Evolutionary conservation across 352 stramenopile species (phyloP), one percentile per base, ranked within the genome.

Genomic region (Blastocystis sp.): DNA sequence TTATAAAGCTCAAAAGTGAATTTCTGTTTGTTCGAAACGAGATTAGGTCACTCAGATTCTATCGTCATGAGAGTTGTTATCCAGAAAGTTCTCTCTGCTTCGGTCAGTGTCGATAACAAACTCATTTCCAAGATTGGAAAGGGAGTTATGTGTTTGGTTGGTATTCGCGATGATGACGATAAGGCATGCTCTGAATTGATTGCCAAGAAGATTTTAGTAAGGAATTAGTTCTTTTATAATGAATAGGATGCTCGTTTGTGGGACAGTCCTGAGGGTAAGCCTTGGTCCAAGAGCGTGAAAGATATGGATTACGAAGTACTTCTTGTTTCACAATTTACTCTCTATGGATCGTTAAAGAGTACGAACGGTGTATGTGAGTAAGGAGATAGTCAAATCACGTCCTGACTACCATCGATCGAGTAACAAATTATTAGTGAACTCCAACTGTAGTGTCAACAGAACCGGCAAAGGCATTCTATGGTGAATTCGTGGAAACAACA

Each of bases 251-350:
- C 51, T 75, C 75, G 75, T 77, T 46, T 86, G 24, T 86, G 75
- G 75, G 75, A 86, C 59, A 58, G 43, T 86, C 43, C 71, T 35
- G 66, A 86, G 21, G 75, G 75, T 73, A 86, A 86, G 51, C 57
- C 75, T 9, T 86, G 75, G 75, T 75, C 57, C 19, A 86, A 86
- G 61, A 86, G 61, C 46, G 75, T 86, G 57, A 86, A 75, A 42
- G 75, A 86, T 59, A 86, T 86, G 57, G 51, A 52, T 35, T 71
- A 75, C n/a, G 75, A 86, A 58, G 75, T 86, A n/a, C 75, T 86
- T 14, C 52, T 86, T 27, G 75, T 86, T 11, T 86, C 75, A 73
- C 57, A 86, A 46, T 86, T 86, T 42, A 86, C 75, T 4, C 42
- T 86, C 14, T 86, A 57, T 42, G 75, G 75, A 46, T 71, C 57